Conservation (phyloP, 2,329 filamentous ascomycete species). For the Aspergillus fumigatiaffinis region DNA sequence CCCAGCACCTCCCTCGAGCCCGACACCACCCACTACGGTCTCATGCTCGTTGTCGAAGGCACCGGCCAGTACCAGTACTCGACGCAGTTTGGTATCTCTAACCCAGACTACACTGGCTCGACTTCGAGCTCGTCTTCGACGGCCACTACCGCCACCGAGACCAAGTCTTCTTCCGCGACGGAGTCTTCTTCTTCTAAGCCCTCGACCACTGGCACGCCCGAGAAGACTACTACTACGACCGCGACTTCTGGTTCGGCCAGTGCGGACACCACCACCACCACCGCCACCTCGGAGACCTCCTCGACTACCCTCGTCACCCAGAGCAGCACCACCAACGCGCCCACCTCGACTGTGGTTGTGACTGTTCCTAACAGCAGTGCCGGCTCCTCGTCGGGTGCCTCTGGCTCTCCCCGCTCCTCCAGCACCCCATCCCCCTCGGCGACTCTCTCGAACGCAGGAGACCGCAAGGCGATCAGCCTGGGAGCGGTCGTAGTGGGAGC, state of each 20-base stretch:
- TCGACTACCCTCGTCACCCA: background rate
- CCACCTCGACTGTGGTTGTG: background rate
- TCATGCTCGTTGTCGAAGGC: constrained; percentile 58
- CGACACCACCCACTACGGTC: constrained; percentile 54
- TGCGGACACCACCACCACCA: background rate
- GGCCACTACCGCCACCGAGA: background rate
- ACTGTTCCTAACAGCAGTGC: constrained; percentile 2
- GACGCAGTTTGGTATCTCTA: constrained; percentile 58
- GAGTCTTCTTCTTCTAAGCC: background rate
- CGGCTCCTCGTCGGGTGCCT: constrained; percentile 6
- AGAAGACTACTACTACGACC: background rate
- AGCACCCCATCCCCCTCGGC: constrained; percentile 11
- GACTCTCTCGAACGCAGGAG: constrained; percentile 27
- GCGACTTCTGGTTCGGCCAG: background rate
- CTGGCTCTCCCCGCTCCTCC: constrained; percentile 9
- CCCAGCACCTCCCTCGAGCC: constrained; percentile 46
- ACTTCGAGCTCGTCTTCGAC: constrained; percentile 7
- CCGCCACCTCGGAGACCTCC: background rate
- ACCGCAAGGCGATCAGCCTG: constrained; percentile 32
- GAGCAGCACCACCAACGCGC: background rate
- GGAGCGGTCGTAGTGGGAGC: constrained; percentile 33
- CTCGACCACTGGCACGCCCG: background rate
- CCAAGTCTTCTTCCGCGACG: background rate
- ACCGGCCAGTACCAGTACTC: constrained; percentile 60
- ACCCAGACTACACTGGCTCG: constrained; percentile 17